Base-by-base conservation (phyloP, 148 eudicot genomes). In the Vaccinium vitisidaea region DNA sequence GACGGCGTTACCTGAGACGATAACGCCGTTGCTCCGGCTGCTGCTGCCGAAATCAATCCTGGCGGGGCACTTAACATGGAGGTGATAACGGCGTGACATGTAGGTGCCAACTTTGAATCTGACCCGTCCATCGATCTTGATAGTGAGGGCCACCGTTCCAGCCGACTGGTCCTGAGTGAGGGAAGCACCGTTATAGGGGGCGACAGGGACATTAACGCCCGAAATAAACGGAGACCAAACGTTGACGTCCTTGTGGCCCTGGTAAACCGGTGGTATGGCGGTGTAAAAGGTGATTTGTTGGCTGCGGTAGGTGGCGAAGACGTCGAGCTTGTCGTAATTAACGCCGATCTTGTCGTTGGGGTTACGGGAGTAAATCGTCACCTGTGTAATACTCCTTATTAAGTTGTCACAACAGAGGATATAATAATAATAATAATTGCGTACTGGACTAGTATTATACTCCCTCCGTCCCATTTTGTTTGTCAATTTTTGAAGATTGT, bases 161-260 rank as follows among this genome's bases (percentile, higher is more conserved):
- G 83, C 84, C 2, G 83, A 2, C 73, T 89, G 90, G 48, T 92
- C 97, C 32, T 89, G 89, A 13, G 61, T 75, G 1, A 95, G 87
- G n/a, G 90, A 82, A 2, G 83, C 18, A 0, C 97, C 90, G 30
- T 92, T 89, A 86, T 84, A 93, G 1, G 98, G 97, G 0, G 98
- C 97, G 5, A 95, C 92, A 2, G 97, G 98, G 30, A 95, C 93
- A 23, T 84, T 43, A 15, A 80, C 80, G 0, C 98, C 98, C 50
- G 85, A 88, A 6, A 95, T 27, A 49, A 91, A 92, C 18, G 98
- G 98, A 2, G 97, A 93, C 98, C 98, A 95, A 3, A 92, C 88
- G 83, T 86, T 88, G 10, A 56, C 54, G 58, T 81, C 92, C 1
- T 88, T 85, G 70, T 92, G 87, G 74, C 90, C 95, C 75, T 95